These are phyloP conservation scores for Ascochyta pisi DNA, from an alignment of 2,329 filamentous ascomycete genomes.

Conservation along the genomic window DNA sequence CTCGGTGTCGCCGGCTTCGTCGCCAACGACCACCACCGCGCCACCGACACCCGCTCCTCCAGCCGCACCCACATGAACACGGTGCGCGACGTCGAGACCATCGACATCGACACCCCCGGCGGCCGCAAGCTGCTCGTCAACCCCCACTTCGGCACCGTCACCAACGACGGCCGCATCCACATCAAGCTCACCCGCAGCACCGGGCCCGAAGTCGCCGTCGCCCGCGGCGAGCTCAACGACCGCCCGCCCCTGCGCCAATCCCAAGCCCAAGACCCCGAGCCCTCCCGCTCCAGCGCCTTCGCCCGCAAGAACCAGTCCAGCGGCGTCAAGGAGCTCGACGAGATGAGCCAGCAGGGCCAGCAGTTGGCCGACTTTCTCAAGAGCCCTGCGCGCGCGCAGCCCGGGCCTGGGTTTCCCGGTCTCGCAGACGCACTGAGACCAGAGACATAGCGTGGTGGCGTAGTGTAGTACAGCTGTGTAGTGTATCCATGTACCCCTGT, in stretches of 20 bases:
- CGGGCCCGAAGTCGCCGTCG: slow-evolving; percentile 34
- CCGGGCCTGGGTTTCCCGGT: slow-evolving; percentile 5
- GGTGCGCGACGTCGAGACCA: slow-evolving; percentile 41
- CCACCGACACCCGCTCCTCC: slow-evolving; percentile 37
- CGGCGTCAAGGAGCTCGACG: slow-evolving; percentile 6
- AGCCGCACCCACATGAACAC: slow-evolving; percentile 15
- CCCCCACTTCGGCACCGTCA: slow-evolving; percentile 51
- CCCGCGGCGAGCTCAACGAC: slow-evolving; percentile 36
- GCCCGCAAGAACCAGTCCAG: neutral
- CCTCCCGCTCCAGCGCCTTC: no score
- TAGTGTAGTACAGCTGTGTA: no score
- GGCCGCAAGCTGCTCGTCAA: slow-evolving; percentile 62
- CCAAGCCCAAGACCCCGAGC: no score
- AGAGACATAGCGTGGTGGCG: neutral
- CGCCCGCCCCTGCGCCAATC: slow-evolving; percentile 12
- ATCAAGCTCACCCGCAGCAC: slow-evolving; percentile 31
- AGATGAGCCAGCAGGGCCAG: slow-evolving; percentile 28
- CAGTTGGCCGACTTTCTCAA: slow-evolving; percentile 21
- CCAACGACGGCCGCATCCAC: slow-evolving; percentile 39
- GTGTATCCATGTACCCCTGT: no score
- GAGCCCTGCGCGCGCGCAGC: neutral
- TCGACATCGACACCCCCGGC: slow-evolving; percentile 53
- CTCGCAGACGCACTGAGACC: slow-evolving; percentile 13
- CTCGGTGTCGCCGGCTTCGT: slow-evolving; percentile 57
- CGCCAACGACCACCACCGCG: slow-evolving; percentile 46